Evolutionary conservation across 768 basidiomycete genomes (phyloP).

Genomic region (Suillus spraguei): DNA sequence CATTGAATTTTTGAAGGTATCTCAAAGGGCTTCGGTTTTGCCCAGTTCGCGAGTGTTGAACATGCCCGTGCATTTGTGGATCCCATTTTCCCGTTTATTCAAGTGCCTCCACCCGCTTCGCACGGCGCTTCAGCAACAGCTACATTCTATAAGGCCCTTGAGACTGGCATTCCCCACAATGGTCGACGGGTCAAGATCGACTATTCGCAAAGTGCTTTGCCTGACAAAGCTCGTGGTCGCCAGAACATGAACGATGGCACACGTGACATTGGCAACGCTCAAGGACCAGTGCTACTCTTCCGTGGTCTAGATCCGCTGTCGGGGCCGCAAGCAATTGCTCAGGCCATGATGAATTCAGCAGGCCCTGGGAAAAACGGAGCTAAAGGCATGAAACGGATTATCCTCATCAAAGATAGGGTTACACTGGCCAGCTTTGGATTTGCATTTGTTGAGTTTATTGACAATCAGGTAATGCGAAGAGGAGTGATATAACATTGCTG

Average conservation of each 20-base stretch:
- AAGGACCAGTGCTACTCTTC: slow-evolving; percentile 82
- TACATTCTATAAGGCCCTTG: slow-evolving; percentile 73
- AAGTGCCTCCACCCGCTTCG: slow-evolving; percentile 89
- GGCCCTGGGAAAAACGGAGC: slow-evolving; percentile 79
- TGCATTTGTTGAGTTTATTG: slow-evolving; percentile 90
- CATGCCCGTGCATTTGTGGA: slow-evolving; percentile 92
- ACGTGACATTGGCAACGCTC: slow-evolving; percentile 89
- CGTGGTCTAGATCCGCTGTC: slow-evolving; percentile 89
- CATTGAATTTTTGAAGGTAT: slow-evolving; percentile 78
- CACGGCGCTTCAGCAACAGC: slow-evolving; percentile 79
- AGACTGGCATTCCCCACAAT: slow-evolving; percentile 68
- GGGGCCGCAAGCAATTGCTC: slow-evolving; percentile 83
- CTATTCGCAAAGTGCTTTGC: slow-evolving; percentile 85
- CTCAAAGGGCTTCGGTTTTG: slow-evolving; percentile 97
- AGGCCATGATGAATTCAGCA: slow-evolving; percentile 80
- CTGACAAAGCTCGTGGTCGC: slow-evolving; percentile 61
- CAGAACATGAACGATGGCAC: slow-evolving; percentile 90
- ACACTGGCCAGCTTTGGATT: slow-evolving; percentile 92
- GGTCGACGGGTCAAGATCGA: slow-evolving; percentile 94
- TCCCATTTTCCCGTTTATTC: slow-evolving; percentile 86
- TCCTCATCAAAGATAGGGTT: slow-evolving; percentile 87
- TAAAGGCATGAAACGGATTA: slow-evolving; percentile 84
- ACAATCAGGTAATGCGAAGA: slow-evolving; percentile 61
- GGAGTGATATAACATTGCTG: neutral
- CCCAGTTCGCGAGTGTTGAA: slow-evolving; percentile 84